Evolutionary conservation across 371 early-diverging fungal genomes (phyloP).

Genomic region (Mucor circinelloides): DNA sequence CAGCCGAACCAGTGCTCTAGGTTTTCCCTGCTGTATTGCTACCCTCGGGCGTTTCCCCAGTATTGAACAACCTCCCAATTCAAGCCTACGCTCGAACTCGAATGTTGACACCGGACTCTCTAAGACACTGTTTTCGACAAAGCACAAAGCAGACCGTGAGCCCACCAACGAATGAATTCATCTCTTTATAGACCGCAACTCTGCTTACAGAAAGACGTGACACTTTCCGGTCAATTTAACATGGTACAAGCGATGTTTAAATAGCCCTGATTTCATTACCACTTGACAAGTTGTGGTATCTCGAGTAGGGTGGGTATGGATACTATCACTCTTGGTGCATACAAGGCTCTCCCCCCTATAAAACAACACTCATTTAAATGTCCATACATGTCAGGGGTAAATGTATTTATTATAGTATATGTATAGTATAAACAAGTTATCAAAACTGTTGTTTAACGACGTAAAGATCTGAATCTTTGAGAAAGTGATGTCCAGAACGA

Average conservation of each 20-base stretch:
- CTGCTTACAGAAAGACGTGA: constrained; percentile 23
- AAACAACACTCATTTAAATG: too few relatives aligned
- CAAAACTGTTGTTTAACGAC: background rate
- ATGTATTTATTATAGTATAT: too few relatives aligned
- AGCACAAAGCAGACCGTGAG: constrained; percentile 36
- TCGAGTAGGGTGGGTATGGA: too few relatives aligned
- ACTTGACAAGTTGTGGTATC: background rate
- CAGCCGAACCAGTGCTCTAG: constrained; percentile 57
- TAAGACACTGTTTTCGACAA: constrained; percentile 55
- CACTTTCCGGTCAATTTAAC: constrained; percentile 13
- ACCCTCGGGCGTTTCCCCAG: constrained; percentile 60
- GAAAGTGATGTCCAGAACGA: constrained; percentile 11
- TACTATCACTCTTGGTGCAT: too few relatives aligned
- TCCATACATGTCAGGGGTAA: too few relatives aligned
- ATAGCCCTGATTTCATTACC: background rate
- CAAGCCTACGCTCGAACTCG: constrained; percentile 42
- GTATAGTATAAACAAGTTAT: background rate
- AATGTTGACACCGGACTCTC: constrained; percentile 59
- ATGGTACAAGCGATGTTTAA: background rate
- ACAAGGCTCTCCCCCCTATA: too few relatives aligned
- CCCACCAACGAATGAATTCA: constrained; percentile 50
- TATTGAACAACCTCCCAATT: constrained; percentile 57
- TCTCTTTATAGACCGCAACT: constrained; percentile 51
- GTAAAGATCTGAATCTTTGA: constrained; percentile 24
- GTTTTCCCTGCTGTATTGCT: constrained; percentile 69